Evolutionary conservation across 768 basidiomycete genomes (phyloP).

Genomic region (Asterophora parasitica): DNA sequence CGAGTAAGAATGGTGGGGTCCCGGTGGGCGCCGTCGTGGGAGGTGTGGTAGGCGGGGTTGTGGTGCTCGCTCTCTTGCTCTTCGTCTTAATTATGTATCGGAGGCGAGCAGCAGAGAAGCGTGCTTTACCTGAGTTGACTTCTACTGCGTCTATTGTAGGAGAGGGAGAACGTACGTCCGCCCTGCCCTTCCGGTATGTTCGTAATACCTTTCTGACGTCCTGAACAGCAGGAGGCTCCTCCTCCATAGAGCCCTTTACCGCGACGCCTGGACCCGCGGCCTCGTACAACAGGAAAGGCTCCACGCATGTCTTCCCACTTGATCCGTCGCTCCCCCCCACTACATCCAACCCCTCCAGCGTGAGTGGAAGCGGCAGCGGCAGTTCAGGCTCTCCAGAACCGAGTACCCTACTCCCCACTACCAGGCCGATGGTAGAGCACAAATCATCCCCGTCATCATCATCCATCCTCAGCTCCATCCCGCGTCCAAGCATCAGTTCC

Average conservation of each 20-base stretch:
- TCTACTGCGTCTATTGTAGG: no score
- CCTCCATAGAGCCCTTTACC: no score
- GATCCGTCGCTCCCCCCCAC: not conserved
- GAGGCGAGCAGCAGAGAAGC: not conserved
- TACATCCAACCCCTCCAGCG: not conserved
- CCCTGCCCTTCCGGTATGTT: not conserved
- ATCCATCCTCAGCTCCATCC: no score
- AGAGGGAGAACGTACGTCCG: no score
- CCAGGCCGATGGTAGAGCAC: not conserved
- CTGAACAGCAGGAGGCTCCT: no score
- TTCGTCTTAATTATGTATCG: not conserved
- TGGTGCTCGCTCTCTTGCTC: not conserved
- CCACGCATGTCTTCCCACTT: not conserved
- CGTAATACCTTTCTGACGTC: not conserved
- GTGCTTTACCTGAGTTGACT: not conserved
- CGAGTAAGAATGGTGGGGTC: not conserved
- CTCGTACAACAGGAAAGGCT: not conserved
- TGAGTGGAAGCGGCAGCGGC: not conserved
- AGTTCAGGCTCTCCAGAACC: no score
- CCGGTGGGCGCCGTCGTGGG: conserved; percentile 10
- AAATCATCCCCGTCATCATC: not conserved
- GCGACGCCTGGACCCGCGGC: no score
- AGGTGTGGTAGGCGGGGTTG: no score
- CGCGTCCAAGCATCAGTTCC: no score
- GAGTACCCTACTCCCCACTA: not conserved